phyloP scores from a whole-genome alignment of 1,284 basidiomycete species.

The Ustilago vetiveriae region DNA sequence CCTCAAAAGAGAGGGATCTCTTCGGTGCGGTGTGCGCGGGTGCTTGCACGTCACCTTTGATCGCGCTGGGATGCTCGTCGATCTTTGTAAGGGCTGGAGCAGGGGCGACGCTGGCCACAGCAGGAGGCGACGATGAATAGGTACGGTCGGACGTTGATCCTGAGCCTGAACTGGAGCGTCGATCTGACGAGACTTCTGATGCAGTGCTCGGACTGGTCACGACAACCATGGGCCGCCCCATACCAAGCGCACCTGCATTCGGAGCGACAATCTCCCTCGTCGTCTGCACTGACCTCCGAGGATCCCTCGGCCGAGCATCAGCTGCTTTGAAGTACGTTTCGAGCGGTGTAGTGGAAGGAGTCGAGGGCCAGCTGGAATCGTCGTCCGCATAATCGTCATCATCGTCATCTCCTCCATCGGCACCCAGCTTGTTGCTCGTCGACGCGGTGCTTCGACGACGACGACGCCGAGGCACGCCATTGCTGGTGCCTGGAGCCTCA shows the following conservation, averaged over 20 bases:
- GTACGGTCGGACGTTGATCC: constrained; percentile 18
- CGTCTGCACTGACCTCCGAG: constrained; percentile 20
- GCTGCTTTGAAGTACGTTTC: constrained; percentile 36
- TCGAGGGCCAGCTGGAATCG: constrained; percentile 49
- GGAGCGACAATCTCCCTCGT: constrained; percentile 35
- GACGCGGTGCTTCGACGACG: constrained; percentile 29
- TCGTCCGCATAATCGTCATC: constrained; percentile 30
- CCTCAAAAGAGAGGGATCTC: constrained; percentile 30
- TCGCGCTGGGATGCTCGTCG: constrained; percentile 19
- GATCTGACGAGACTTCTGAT: constrained; percentile 39
- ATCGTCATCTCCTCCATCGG: constrained; percentile 22
- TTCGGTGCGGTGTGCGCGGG: constrained; percentile 3
- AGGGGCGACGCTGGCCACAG: constrained; percentile 18
- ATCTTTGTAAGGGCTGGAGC: constrained; percentile 24
- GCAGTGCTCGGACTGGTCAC: constrained; percentile 44
- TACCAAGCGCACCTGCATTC: constrained; percentile 13
- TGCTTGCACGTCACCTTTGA: constrained; percentile 2
- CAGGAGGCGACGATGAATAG: constrained; percentile 18
- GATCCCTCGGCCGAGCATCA: neutral
- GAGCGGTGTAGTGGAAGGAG: constrained; percentile 40
- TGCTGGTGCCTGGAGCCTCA: constrained; percentile 18
- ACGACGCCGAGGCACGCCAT: constrained; percentile 3
- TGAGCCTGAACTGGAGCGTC: constrained; percentile 34
- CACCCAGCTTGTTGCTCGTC: constrained; percentile 13
- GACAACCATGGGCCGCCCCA: constrained; percentile 44